Percentiles rank a stretch among this genome's conserved stretches.
These are phyloP conservation scores for Colletotrichum navitas DNA, from an alignment of 2,329 filamentous ascomycete species.

Conservation along the genomic window DNA sequence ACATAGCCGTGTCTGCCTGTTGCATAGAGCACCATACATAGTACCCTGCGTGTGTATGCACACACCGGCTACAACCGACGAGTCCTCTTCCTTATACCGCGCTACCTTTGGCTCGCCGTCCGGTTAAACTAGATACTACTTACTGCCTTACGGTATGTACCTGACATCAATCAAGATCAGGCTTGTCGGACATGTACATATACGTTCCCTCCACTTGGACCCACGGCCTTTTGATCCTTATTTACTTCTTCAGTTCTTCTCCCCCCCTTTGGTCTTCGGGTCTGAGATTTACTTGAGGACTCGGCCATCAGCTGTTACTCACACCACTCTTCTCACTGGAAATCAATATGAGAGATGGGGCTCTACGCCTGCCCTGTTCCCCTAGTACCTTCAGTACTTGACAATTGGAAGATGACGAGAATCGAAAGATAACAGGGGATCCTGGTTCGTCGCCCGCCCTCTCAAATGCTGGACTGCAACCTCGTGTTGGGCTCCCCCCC, in stretches of 20 bases:
- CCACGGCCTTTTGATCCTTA: constrained; percentile 7
- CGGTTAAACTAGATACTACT: neutral
- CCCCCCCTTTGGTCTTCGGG: constrained; percentile 5
- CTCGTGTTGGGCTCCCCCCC: constrained; percentile 35
- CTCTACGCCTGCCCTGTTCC: constrained; percentile 18
- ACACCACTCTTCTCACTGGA: constrained; percentile 1
- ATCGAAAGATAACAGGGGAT: constrained; percentile 28
- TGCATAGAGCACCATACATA: neutral
- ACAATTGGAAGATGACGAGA: constrained; percentile 22
- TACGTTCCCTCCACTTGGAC: constrained; percentile 21
- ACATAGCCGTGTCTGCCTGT: constrained; percentile 2
- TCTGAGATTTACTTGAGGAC: constrained; percentile 1
- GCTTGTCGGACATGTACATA: constrained; percentile 5
- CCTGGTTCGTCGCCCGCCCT: constrained; percentile 18
- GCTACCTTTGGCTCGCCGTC: constrained; percentile 24
- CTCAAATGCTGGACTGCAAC: constrained; percentile 29
- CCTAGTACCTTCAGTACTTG: neutral
- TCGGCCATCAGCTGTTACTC: neutral
- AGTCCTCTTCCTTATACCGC: constrained; percentile 21
- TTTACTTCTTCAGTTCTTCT: constrained; percentile 14
- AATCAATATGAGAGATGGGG: constrained; percentile 35
- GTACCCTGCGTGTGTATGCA: constrained; percentile 1
- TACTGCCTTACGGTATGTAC: constrained; percentile 26
- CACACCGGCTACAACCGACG: constrained; percentile 34
- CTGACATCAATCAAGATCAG: constrained; percentile 22